phyloP scores from a whole-genome alignment of 2,329 filamentous ascomycete genomes.

The Diaporthe vexans region DNA sequence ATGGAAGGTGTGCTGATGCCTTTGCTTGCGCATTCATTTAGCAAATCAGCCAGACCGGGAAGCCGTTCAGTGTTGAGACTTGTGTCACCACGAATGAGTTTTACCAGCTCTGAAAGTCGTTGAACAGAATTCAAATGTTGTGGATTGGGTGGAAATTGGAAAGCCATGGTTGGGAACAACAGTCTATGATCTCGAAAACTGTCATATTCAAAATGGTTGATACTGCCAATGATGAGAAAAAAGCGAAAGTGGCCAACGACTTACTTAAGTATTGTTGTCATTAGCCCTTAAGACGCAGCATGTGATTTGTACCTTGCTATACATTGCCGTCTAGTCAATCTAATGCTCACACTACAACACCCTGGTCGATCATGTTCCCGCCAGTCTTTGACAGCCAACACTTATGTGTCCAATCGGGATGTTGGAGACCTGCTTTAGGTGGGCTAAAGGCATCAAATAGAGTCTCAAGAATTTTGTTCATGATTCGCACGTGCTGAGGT shows the following conservation, averaged over 20 bases:
- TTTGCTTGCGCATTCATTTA: not conserved
- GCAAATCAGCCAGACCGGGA: not conserved
- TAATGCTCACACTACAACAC: not conserved
- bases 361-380: not conserved
- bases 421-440: not conserved
- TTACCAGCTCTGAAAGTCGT: slow-evolving; percentile 2
- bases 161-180: not conserved
- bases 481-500: not conserved
- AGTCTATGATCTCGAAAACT: not conserved
- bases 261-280: not conserved
- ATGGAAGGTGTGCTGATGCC: not conserved
- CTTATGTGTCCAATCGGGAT: not conserved
- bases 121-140: not conserved
- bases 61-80: not conserved
- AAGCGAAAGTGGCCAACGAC: not conserved
- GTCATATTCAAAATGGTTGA: no score
- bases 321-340: not conserved
- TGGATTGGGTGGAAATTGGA: not conserved
- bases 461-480: not conserved
- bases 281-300: not conserved
- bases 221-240: no score
- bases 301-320: no score
- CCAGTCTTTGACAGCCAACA: not conserved
- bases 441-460: not conserved
- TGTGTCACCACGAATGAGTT: not conserved